Evolutionary conservation across 176 grass and related monocot genomes (phyloP).

Genomic region (Tillandsia fasciculata): DNA sequence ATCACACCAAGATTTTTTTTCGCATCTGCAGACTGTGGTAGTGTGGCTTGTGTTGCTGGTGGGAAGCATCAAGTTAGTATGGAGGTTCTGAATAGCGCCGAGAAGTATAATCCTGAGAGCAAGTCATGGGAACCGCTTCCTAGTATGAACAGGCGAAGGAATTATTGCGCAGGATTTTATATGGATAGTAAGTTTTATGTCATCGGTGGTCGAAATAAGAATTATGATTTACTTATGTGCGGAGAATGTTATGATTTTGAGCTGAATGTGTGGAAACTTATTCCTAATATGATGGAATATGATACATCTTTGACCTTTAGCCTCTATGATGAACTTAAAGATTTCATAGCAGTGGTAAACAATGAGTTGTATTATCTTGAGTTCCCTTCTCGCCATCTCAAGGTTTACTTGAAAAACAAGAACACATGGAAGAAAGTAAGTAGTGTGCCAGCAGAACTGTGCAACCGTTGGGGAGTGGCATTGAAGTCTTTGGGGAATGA

Average conservation of each 20-base stretch:
- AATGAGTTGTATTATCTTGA: too few relatives aligned
- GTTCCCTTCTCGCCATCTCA: too few relatives aligned
- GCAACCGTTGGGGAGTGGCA: too few relatives aligned
- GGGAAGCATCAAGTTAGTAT: neutral
- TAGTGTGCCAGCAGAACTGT: too few relatives aligned
- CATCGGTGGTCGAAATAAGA: neutral
- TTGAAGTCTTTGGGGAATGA: neutral
- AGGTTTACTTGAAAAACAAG: too few relatives aligned
- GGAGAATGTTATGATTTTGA: neutral
- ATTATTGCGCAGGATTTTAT: neutral
- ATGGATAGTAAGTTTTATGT: conserved; percentile 9
- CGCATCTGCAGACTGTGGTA: neutral
- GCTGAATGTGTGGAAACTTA: too few relatives aligned
- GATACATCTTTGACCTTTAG: too few relatives aligned
- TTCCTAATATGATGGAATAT: too few relatives aligned
- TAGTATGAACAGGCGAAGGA: neutral
- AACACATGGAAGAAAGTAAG: neutral
- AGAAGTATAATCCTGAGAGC: neutral
- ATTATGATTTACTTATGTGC: neutral
- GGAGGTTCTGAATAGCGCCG: neutral
- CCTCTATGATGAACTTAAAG: too few relatives aligned
- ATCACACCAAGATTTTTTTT: neutral
- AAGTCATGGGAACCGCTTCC: neutral
- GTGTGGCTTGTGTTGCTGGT: neutral
- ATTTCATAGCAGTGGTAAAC: too few relatives aligned